A percentile compares a stretch with the other conserved stretches of the same genome.
Evolutionary conservation across 441 rosid genomes (phyloP).

Genomic region (Adansonia grandidieri): DNA sequence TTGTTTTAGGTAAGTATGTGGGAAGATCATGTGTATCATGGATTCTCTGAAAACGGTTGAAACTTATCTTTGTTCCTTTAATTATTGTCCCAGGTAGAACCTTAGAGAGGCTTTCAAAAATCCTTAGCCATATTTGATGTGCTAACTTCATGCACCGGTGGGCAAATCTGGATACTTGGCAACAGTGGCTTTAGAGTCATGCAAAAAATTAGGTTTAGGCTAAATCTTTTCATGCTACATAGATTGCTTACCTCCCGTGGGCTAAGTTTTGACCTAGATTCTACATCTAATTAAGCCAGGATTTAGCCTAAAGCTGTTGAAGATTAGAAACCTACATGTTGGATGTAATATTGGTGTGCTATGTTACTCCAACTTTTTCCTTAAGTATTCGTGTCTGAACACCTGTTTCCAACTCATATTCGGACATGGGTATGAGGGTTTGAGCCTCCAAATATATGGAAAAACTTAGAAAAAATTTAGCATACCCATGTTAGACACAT

Average conservation of each 20-base stretch:
- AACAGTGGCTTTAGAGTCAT: not conserved
- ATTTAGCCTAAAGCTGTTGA: not conserved
- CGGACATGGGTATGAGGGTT: too few species aligned
- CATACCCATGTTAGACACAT: too few species aligned
- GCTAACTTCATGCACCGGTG: not conserved
- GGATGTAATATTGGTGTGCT: not conserved
- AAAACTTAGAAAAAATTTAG: too few species aligned
- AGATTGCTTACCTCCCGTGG: not conserved
- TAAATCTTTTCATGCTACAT: not conserved
- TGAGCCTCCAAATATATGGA: too few species aligned
- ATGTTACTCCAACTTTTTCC: too few species aligned
- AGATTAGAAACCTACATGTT: not conserved
- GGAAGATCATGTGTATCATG: not conserved
- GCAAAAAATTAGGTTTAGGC: not conserved
- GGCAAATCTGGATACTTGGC: not conserved
- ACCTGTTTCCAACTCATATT: too few species aligned
- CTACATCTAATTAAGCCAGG: not conserved
- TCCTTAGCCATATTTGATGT: not conserved
- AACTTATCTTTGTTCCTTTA: slow-evolving; percentile 6
- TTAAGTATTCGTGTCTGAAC: too few species aligned
- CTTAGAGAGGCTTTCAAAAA: not conserved
- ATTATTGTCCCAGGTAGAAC: not conserved
- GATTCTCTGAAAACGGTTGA: slow-evolving; percentile 12
- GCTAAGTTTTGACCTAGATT: slow-evolving; percentile 6
- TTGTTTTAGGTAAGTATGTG: not conserved